These are phyloP conservation scores for Rhodomyrtus tomentosa DNA, from an alignment of 345 rosid genomes.

Conservation along the genomic window DNA sequence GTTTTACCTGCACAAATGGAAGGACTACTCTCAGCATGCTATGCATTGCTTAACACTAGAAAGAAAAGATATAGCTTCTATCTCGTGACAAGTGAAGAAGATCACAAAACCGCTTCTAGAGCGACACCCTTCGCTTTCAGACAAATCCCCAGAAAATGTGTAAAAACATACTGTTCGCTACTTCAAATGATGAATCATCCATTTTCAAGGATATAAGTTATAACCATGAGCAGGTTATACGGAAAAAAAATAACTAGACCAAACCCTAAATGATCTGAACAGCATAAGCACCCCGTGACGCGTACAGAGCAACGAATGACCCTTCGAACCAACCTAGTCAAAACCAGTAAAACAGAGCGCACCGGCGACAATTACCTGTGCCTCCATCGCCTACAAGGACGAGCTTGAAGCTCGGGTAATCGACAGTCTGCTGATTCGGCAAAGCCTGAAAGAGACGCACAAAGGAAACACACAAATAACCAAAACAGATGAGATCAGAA, in stretches of 20 bases:
- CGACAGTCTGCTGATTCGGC: constrained; percentile 57
- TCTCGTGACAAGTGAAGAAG: not conserved
- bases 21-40: not conserved
- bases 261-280: not conserved
- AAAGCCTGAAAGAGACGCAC: constrained; percentile 34
- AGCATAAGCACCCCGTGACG: accelerated
- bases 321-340: not conserved
- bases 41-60: not conserved
- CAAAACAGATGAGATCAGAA: not conserved
- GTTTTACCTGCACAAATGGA: constrained; percentile 52
- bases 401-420: constrained; percentile 83
- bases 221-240: not conserved
- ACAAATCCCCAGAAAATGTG: not conserved
- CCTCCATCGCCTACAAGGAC: constrained; percentile 93
- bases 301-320: not conserved
- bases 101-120: not conserved
- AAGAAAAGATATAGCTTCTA: not conserved
- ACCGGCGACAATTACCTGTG: constrained; percentile 37
- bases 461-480: not conserved
- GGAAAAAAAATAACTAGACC: not conserved
- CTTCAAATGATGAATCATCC: not conserved
- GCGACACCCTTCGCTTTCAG: not conserved
- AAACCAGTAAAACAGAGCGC: not conserved
- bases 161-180: not conserved
- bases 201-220: not conserved